phyloP scores from a whole-genome alignment of 352 stramenopile species.

The Blastocystis sp. region DNA sequence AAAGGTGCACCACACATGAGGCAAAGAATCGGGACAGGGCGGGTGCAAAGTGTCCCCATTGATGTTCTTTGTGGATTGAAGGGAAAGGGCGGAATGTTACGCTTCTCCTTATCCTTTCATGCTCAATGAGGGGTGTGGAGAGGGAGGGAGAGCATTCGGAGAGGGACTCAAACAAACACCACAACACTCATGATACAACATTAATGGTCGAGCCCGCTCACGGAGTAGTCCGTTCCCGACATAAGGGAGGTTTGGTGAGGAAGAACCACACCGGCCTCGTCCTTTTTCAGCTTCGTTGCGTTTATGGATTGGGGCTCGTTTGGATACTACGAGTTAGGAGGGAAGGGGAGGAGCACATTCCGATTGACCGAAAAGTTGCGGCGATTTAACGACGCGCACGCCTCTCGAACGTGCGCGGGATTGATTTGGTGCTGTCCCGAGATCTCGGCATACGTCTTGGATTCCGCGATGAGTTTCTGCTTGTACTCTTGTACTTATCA shows the following conservation, averaged over 20 bases:
- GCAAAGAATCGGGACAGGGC: background rate
- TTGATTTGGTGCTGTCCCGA: conserved; percentile 4
- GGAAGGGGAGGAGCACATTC: background rate
- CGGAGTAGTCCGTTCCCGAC: background rate
- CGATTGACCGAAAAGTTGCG: conserved; percentile 22
- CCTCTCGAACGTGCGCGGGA: conserved; percentile 10
- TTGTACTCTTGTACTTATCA: conserved; percentile 5
- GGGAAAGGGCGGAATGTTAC: background rate
- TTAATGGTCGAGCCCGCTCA: background rate
- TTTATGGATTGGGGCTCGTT: background rate
- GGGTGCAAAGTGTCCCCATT: conserved; percentile 1
- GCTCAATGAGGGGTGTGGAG: background rate
- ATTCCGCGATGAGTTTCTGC: conserved; percentile 26
- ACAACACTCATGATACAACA: conserved; percentile 29
- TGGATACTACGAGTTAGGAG: conserved; percentile 22
- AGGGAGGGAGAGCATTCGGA: background rate
- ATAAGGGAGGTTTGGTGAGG: conserved; percentile 35
- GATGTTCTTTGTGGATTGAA: background rate
- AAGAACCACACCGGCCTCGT: conserved; percentile 34
- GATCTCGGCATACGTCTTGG: conserved; percentile 56
- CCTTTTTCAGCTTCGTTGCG: conserved; percentile 12
- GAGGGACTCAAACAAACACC: background rate
- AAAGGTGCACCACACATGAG: conserved; percentile 82
- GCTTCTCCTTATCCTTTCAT: background rate
- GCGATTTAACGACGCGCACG: background rate